Percentiles rank a stretch among this genome's conserved stretches.
Evolutionary conservation across 2,329 filamentous ascomycete species (phyloP).

Genomic region (Parafenestella ontariensis): DNA sequence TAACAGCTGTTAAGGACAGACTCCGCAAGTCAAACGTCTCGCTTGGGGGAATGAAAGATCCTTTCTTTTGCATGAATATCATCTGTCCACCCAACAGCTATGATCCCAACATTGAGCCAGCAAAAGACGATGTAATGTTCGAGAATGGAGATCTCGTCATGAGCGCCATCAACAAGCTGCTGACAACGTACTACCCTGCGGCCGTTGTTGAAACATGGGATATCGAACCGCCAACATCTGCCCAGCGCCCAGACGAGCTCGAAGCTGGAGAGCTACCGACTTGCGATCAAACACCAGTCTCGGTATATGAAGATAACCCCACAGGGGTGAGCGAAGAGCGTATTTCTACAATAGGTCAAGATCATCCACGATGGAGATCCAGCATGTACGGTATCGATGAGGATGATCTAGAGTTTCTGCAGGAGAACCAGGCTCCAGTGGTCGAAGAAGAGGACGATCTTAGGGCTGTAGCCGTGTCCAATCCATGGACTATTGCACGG

Average conservation of each 20-base stretch:
- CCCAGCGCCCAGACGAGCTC: background rate
- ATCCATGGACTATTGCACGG: slow-evolving; percentile 60
- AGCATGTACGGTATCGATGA: slow-evolving; percentile 51
- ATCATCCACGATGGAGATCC: slow-evolving; percentile 37
- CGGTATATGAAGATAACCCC: background rate
- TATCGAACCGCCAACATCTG: slow-evolving; percentile 2
- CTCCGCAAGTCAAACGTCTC: slow-evolving; percentile 46
- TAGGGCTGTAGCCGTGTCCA: slow-evolving; percentile 48
- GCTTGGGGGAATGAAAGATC: slow-evolving; percentile 53
- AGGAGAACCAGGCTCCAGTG: slow-evolving; percentile 16
- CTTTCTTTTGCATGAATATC: slow-evolving; percentile 71
- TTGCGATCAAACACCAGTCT: background rate
- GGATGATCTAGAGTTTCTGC: slow-evolving; percentile 40
- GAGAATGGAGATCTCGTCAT: slow-evolving; percentile 60
- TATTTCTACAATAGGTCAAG: background rate
- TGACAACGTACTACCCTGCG: slow-evolving; percentile 49
- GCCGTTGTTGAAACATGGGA: slow-evolving; percentile 8
- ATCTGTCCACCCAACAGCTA: slow-evolving; percentile 68
- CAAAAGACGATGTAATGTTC: slow-evolving; percentile 77
- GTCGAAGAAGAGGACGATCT: slow-evolving; percentile 37
- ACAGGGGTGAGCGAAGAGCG: background rate
- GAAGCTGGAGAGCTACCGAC: background rate
- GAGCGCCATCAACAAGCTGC: slow-evolving; percentile 52
- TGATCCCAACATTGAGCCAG: slow-evolving; percentile 74
- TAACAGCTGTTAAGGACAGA: slow-evolving; percentile 60